Base-by-base conservation (phyloP, 2,329 filamentous ascomycete genomes). In the Didymella keratinophila region DNA sequence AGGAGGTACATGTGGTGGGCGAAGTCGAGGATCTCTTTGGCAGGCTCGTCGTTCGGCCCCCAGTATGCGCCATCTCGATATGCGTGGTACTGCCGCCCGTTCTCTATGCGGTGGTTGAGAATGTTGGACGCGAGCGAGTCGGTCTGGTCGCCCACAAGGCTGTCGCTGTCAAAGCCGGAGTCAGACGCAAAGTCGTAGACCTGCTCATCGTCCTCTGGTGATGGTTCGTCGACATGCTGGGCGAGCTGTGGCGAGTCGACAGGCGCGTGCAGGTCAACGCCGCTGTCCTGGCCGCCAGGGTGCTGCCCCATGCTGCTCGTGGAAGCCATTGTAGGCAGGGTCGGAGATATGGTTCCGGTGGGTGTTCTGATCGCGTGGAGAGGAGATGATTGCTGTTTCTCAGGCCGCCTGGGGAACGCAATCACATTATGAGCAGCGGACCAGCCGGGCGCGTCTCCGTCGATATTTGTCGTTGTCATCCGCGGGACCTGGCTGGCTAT, bases 11-110 rank as follows among this genome's bases (percentile, higher is more conserved):
- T 75, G 67, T 76, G 72, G 58, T 76, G 74, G 21, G 79, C 78
- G 48, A 83, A 76, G 63, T 81, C 80, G 52, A 80, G 74, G 23
- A 78, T 72, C 64, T 82, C 75, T 52, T 78, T 75, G 34, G 78
- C 77, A 10, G 66, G 64, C 57, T 81, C 78, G 56, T 81, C 78
- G 58, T 80, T 81, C 4, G 78, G 79, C 5, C 78, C 77, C 72
- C 71, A 74, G 65, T 77, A 76, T 16, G 71, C 67, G 50, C 74
- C 75, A 54, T 76, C 74, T 20, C 73, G 65, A 52, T 76, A 77
- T 5, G 71, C 71, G 45, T 77, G 74, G 61, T 78, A 77, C 44
- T 71, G 70, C 3, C 75, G 65, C 2, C 75, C 75, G 50, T 78
- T 77, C 56, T 76, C 74, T 49, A 75, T 74, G n/a, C 71, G 65